Conservation (phyloP, 306 rosid genomes). For the Castanospermum australe region DNA sequence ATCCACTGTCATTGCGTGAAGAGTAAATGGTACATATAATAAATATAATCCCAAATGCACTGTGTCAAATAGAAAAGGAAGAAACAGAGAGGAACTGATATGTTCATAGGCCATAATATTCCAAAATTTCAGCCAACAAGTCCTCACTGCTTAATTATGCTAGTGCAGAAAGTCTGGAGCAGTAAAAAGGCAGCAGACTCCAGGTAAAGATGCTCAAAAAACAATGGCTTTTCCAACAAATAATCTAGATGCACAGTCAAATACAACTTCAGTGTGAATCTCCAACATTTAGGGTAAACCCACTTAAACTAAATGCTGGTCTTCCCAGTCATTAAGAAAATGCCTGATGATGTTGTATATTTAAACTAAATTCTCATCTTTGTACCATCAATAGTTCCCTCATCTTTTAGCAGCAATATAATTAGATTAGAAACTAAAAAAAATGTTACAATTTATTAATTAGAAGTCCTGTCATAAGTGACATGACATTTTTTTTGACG, state of each 20-base stretch:
- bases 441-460: neutral
- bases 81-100: neutral
- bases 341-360: neutral
- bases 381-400: neutral
- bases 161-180: conserved; percentile 6
- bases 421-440: neutral
- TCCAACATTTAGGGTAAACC: neutral
- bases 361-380: conserved; percentile 2
- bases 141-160: conserved; percentile 11
- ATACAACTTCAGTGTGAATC: neutral
- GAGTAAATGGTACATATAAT: neutral
- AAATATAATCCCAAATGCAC: neutral
- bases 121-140: conserved; percentile 19
- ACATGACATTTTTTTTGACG: neutral
- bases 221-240: neutral
- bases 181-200: neutral
- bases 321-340: neutral
- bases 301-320: neutral
- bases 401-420: neutral
- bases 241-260: neutral
- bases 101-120: neutral
- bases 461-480: neutral
- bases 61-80: neutral
- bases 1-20: neutral
- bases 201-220: neutral